These are phyloP conservation scores for Rhexocercosporidium sp. DNA, from an alignment of 2,329 filamentous ascomycete species.

Conservation along the genomic window DNA sequence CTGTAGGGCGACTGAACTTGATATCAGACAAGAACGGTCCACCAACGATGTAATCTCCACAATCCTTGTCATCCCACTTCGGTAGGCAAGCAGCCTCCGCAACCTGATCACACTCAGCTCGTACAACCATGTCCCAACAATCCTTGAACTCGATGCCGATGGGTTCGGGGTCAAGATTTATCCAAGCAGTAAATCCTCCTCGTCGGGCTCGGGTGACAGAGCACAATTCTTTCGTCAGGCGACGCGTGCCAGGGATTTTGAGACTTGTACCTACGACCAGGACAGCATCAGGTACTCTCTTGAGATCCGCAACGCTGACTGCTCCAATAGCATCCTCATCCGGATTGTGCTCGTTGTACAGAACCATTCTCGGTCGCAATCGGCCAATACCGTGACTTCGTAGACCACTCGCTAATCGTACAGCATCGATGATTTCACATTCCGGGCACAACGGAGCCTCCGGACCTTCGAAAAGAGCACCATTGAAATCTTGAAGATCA, in stretches of 20 bases:
- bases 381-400: conserved; percentile 92
- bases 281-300: conserved; percentile 84
- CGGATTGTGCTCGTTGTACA: conserved; percentile 97
- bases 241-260: conserved; percentile 90
- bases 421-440: conserved; percentile 76
- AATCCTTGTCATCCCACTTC: conserved; percentile 61
- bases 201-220: conserved; percentile 80
- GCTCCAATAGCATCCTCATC: conserved; percentile 96
- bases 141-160: conserved; percentile 84
- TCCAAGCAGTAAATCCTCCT: conserved; percentile 90
- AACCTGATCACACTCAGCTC: conserved; percentile 86
- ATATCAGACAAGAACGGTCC: conserved; percentile 49
- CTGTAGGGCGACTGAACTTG: conserved; percentile 47
- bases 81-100: conserved; percentile 72
- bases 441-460: conserved; percentile 78
- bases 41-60: conserved; percentile 54
- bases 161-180: conserved; percentile 88
- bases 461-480: conserved; percentile 81
- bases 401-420: conserved; percentile 81
- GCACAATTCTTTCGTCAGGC: conserved; percentile 91
- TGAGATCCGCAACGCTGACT: conserved; percentile 84
- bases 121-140: conserved; percentile 90
- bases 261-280: conserved; percentile 95
- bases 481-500: conserved; percentile 75
- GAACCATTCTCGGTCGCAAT: conserved; percentile 87